Evolutionary conservation across 768 basidiomycete genomes (phyloP).

Genomic region (Suillus occidentalis): DNA sequence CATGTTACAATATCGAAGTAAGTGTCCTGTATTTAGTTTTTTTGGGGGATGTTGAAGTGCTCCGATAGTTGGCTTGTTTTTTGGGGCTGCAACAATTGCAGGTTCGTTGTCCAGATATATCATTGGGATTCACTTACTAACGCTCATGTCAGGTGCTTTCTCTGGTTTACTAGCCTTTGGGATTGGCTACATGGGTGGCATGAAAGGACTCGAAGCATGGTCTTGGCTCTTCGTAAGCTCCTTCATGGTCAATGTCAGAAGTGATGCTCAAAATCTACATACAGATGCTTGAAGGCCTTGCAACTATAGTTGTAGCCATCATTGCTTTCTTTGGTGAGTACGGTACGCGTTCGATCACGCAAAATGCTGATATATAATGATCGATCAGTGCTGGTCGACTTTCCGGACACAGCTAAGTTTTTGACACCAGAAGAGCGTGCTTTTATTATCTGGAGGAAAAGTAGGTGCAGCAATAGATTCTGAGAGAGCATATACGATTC

Average conservation of each 20-base stretch:
- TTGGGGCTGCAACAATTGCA: constrained; percentile 61
- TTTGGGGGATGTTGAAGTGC: neutral
- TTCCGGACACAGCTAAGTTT: constrained; percentile 57
- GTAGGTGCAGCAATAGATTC: constrained; percentile 30
- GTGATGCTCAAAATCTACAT: constrained; percentile 1
- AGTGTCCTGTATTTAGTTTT: neutral
- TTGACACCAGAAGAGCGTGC: constrained; percentile 61
- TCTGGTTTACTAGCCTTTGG: constrained; percentile 59
- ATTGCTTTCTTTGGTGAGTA: constrained; percentile 50
- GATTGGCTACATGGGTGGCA: constrained; percentile 52
- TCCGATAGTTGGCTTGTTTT: constrained; percentile 52
- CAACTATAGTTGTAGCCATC: constrained; percentile 56
- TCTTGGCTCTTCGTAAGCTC: constrained; percentile 64
- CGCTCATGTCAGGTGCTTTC: constrained; percentile 42
- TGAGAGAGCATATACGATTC: neutral
- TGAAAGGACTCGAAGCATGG: constrained; percentile 52
- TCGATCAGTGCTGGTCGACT: constrained; percentile 56
- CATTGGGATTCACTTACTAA: neutral
- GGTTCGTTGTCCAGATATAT: constrained; percentile 28
- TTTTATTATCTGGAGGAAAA: constrained; percentile 56
- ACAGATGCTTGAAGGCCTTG: constrained; percentile 55
- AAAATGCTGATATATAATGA: neutral
- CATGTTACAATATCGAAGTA: constrained; percentile 50
- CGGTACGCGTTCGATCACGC: neutral
- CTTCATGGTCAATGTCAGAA: neutral